Evolutionary conservation across 2,329 filamentous ascomycete genomes (phyloP), one percentile per base, ranked within the genome.

Genomic region (Dothistroma pini): DNA sequence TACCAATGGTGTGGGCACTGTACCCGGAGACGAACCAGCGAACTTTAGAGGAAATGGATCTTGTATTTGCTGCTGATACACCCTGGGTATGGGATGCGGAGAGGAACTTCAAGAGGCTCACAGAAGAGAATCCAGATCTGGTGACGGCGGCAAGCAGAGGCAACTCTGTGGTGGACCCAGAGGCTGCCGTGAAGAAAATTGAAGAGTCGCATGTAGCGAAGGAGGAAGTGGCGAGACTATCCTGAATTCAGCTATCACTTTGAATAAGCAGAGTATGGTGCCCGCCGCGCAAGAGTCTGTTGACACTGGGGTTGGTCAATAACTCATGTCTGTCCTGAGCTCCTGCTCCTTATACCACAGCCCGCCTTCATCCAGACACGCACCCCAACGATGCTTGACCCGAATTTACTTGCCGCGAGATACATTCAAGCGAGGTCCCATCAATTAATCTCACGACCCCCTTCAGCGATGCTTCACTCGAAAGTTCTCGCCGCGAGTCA

Each of bases 81-180:
- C 84, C 84, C 4, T 91, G 86, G 86, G 82, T 83, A 1, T 91
- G 89, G 88, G 86, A 89, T 56, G 87, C 86, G 0, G 87, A 89
- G 75, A 80, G 78, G 68, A 86, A 83, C 32, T 89, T 89, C 74
- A 80, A 79, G 4, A 78, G 77, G n/a, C 76, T 89, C 54, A 87
- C 86, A 72, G 83, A 78, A 4, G 83, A 87, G 70, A 84, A 84
- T 60, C 84, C 85, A 0, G 68, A 69, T 19, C 61, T 71, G 2
- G 66, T 72, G 4, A 48, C 55, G 34, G 71, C 70, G 22, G 72
- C 70, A 1, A 68, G 71, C 35, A 65, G 70, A 34, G 68, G 69
- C 2, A 68, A 68, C 22, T 68, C 64, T 1, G 64, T 71, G 6
- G 64, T 66, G 14, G 68, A 71, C 57, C 58, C 69, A 2, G 69